Conservation (phyloP, 2,329 filamentous ascomycete species). For the Byssochlamys sp. region DNA sequence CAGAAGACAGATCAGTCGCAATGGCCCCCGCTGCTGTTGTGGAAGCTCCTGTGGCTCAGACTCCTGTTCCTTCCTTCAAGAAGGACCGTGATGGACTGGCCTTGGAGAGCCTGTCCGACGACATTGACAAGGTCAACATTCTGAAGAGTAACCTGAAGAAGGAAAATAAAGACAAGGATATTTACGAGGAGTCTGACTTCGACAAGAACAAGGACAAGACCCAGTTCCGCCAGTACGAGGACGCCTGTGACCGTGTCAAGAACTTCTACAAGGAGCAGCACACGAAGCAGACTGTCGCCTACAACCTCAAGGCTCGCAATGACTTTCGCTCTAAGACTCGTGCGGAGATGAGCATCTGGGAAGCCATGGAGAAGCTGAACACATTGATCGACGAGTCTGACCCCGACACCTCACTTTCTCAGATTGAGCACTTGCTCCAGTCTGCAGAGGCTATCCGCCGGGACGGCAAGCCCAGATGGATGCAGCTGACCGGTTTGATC, state of each 20-base stretch:
- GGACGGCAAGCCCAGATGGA: slow-evolving; percentile 48
- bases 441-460: slow-evolving; percentile 80
- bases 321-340: slow-evolving; percentile 58
- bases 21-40: neutral
- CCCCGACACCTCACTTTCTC: slow-evolving; percentile 74
- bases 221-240: slow-evolving; percentile 72
- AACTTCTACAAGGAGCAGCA: slow-evolving; percentile 70
- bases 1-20: neutral
- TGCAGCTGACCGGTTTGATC: slow-evolving; percentile 40
- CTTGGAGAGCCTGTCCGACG: slow-evolving; percentile 50
- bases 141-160: slow-evolving; percentile 47
- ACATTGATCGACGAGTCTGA: slow-evolving; percentile 84
- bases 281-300: slow-evolving; percentile 51
- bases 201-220: slow-evolving; percentile 69
- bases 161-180: slow-evolving; percentile 33
- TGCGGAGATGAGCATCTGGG: slow-evolving; percentile 74
- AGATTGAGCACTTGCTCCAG: slow-evolving; percentile 84
- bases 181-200: slow-evolving; percentile 54
- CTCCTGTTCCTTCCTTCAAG: slow-evolving; percentile 19
- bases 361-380: slow-evolving; percentile 87
- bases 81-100: slow-evolving; percentile 46
- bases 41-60: neutral
- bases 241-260: slow-evolving; percentile 74
- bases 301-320: slow-evolving; percentile 73
- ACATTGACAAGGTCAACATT: slow-evolving; percentile 52